Base-by-base conservation (phyloP, 768 basidiomycete genomes). In the Leucosporidium yakuticum region DNA sequence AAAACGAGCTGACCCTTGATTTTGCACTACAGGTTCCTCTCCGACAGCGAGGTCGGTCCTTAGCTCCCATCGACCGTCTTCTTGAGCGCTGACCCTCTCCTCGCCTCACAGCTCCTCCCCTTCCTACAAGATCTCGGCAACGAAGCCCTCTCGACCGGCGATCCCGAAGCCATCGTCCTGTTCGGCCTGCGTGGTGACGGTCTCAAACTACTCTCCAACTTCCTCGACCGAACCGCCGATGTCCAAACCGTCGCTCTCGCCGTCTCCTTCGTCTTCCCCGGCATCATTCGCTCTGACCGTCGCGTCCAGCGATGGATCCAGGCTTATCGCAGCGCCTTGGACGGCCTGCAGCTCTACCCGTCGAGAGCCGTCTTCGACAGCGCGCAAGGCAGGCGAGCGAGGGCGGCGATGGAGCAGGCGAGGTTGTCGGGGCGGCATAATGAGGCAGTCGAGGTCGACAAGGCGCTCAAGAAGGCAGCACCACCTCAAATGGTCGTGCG, bases 131-230 rank as follows among this genome's bases (percentile, higher is more conserved):
- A 67, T 9, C 60, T 69, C 47, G 66, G 66, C 21, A 61, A 63
- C 20, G 69, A 67, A 34, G 66, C 71, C 3, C 65, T 69, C 15
- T 55, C 63, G 4, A 62, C 60, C 12, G 61, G 58, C 27, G 71
- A 73, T 61, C 71, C 69, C 56, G 65, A 64, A 44, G 68, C 68
- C 29, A 66, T 73, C 60, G 65, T 73, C 55, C 65, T 73, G 23
- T 69, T 73, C 60, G 71, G 71, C 19, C 61, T 73, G 4, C 71
- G 71, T 4, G 68, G 66, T 55, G 70, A 68, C 48, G 70, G 70
- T 19, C 64, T 71, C 53, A 63, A 65, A 29, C 67, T 71, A 29
- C 61, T 71, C 36, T 50, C 36, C 7, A 60, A 64, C 25, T 69
- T 62, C 63, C 62, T 73, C 66, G 69, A 73, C 54, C 63, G 66